phyloP scores from a whole-genome alignment of 176 grass and related monocot species.

The Phragmites australis region DNA sequence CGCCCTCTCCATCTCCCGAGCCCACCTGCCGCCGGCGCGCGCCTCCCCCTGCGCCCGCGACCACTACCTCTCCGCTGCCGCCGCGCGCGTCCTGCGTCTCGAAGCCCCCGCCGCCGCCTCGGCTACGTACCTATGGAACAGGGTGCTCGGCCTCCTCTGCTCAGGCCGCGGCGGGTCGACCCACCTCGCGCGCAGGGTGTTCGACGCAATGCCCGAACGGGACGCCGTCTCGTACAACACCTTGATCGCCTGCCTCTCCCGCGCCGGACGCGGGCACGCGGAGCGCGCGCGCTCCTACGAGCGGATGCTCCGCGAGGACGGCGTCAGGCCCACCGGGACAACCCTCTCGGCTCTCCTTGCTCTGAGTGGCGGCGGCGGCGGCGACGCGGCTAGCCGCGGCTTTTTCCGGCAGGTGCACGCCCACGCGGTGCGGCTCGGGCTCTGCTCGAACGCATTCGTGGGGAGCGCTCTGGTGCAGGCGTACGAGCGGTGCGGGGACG shows the following conservation, averaged over 20 bases:
- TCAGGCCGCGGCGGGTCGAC: neutral
- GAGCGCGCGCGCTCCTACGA: slow-evolving; percentile 1
- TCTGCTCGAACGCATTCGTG: slow-evolving; percentile 35
- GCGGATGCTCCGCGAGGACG: slow-evolving; percentile 34
- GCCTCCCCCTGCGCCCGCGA: neutral
- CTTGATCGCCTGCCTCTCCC: slow-evolving; percentile 30
- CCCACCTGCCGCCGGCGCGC: neutral
- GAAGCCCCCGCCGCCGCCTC: neutral
- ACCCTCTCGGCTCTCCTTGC: slow-evolving; percentile 35
- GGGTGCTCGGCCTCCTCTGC: slow-evolving; percentile 30
- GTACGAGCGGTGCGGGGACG: slow-evolving; percentile 29
- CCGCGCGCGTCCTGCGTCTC: slow-evolving; percentile 30
- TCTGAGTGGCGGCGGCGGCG: neutral
- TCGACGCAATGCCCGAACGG: slow-evolving; percentile 48
- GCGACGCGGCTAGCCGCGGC: neutral
- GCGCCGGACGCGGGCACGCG: neutral
- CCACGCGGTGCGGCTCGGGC: slow-evolving; percentile 27
- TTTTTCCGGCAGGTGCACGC: slow-evolving; percentile 41
- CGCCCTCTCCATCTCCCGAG: neutral
- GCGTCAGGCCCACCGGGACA: slow-evolving; percentile 24
- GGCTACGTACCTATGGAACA: slow-evolving; percentile 37
- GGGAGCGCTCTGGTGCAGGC: slow-evolving; percentile 32
- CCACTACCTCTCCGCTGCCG: neutral
- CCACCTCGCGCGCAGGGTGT: slow-evolving; percentile 25
- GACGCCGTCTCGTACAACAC: slow-evolving; percentile 49